Evolutionary conservation across 2,329 filamentous ascomycete species (phyloP).

Genomic region (Cercospora zeae-maydis): DNA sequence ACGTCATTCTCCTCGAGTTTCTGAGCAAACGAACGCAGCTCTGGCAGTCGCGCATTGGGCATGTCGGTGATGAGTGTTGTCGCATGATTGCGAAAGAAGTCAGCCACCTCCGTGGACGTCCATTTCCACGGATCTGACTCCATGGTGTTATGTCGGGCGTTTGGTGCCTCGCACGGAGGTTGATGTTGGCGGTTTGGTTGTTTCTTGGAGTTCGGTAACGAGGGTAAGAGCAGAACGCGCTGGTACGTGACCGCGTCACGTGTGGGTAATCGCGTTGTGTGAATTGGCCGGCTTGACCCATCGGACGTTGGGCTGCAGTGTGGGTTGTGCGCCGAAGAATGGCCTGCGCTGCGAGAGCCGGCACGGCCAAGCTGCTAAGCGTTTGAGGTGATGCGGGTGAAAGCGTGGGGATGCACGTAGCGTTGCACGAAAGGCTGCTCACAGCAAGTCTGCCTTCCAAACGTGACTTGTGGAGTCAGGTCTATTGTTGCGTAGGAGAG

Average conservation of each 20-base stretch:
- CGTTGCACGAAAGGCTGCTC: not conserved
- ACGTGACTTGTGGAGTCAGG: not conserved
- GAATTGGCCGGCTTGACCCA: not conserved
- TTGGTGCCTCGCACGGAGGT: not conserved
- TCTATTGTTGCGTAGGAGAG: not conserved
- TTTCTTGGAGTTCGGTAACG: not conserved
- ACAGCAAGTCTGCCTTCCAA: not conserved
- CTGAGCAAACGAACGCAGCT: conserved; percentile 52
- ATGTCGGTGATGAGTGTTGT: conserved; percentile 22
- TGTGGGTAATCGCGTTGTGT: not conserved
- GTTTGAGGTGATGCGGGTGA: not conserved
- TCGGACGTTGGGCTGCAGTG: not conserved
- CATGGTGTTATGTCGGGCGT: conserved; percentile 20
- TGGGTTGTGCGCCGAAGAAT: not conserved
- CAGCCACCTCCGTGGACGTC: conserved; percentile 64
- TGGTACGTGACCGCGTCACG: not conserved
- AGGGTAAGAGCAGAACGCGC: not conserved
- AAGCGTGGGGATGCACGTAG: not conserved
- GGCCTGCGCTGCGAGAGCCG: not conserved
- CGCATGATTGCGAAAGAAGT: conserved; percentile 57
- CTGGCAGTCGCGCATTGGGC: conserved; percentile 46
- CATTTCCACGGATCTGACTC: conserved; percentile 69
- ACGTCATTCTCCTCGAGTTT: conserved; percentile 61
- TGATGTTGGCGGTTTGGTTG: conserved; percentile 10
- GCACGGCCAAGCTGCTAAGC: not conserved